phyloP scores from a whole-genome alignment of 495 filamentous ascomycete genomes.

The Talaromyces trachyspermus region DNA sequence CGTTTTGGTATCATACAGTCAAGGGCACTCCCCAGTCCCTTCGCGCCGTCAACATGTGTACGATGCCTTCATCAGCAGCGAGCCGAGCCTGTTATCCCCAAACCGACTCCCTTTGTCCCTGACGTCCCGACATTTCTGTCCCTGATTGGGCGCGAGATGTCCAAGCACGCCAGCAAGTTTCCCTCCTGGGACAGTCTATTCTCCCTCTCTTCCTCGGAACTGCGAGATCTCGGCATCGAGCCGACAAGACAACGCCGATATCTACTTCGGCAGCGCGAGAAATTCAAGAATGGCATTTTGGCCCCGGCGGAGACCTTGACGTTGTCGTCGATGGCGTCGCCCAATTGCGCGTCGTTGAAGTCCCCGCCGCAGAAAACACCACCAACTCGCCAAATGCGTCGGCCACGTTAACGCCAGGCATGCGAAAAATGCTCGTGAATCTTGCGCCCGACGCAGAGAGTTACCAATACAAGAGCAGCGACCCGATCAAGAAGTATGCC shows the following conservation, averaged over 20 bases:
- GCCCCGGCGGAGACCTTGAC: constrained; percentile 69
- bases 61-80: constrained; percentile 24
- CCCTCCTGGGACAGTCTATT: constrained; percentile 86
- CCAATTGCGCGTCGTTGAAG: constrained; percentile 60
- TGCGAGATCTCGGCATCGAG: constrained; percentile 78
- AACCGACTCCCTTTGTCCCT: constrained; percentile 76
- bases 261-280: constrained; percentile 77
- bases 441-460: constrained; percentile 46
- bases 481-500: constrained; percentile 42
- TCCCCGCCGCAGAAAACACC: constrained; percentile 22
- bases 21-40: neutral
- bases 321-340: constrained; percentile 67
- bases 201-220: constrained; percentile 62
- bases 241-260: constrained; percentile 75
- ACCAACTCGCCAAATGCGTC: constrained; percentile 15
- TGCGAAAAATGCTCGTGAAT: constrained; percentile 63
- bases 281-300: constrained; percentile 67
- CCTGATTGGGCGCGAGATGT: constrained; percentile 81
- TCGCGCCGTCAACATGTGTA: constrained; percentile 19
- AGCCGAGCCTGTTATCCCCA: constrained; percentile 43
- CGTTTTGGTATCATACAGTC: constrained; percentile 18
- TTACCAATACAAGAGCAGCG: constrained; percentile 28
- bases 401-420: constrained; percentile 45
- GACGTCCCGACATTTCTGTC: constrained; percentile 86
- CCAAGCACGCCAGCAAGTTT: constrained; percentile 71